Conservation (phyloP, 2,329 filamentous ascomycete genomes). For the Pyricularia grisea region DNA sequence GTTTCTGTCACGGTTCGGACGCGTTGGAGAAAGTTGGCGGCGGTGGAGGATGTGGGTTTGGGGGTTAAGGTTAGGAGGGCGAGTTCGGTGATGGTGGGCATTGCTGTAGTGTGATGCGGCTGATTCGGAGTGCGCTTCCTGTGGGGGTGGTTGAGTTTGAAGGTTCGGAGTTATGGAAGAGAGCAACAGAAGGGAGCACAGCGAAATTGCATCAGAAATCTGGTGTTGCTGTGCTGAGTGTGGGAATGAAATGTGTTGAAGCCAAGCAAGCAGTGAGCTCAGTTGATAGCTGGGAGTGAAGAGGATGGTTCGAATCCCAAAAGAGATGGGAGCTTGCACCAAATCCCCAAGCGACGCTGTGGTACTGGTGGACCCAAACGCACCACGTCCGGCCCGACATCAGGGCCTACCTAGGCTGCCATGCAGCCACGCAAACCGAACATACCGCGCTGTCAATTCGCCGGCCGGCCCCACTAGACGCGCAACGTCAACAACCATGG, state of each 20-base stretch:
- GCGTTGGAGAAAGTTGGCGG: neutral
- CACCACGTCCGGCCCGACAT: neutral
- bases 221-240: too few species aligned
- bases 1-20: neutral
- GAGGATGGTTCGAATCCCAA: too few species aligned
- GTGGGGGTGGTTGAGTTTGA: too few species aligned
- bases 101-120: neutral
- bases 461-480: neutral
- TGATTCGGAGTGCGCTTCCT: too few species aligned
- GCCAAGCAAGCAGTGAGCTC: too few species aligned
- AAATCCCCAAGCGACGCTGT: neutral
- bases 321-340: too few species aligned
- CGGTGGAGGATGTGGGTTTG: neutral
- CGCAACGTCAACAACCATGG: neutral
- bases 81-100: neutral
- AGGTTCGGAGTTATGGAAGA: too few species aligned
- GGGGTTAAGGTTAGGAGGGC: neutral
- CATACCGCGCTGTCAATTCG: neutral
- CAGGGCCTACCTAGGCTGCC: neutral
- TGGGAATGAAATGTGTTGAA: too few species aligned
- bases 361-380: neutral
- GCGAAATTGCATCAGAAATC: too few species aligned
- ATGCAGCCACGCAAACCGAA: neutral
- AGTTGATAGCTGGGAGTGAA: too few species aligned
- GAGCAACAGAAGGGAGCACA: too few species aligned